A percentile compares a stretch with the other conserved stretches of the same genome.
These are phyloP conservation scores for Yarrowia sp. DNA, from an alignment of 805 yeast species.

Conservation along the genomic window DNA sequence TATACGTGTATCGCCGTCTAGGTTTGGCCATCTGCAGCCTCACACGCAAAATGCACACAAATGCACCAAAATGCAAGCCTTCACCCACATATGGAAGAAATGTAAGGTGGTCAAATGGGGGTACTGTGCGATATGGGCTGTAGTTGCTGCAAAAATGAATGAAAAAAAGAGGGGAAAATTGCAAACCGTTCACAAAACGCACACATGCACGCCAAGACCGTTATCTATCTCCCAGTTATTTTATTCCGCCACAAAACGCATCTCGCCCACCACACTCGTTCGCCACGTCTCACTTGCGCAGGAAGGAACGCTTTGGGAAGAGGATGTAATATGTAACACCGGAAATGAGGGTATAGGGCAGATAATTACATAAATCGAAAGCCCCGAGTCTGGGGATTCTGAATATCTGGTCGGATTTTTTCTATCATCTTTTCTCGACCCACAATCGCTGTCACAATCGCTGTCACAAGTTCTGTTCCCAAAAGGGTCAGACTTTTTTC, in stretches of 20 bases:
- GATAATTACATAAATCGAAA: not conserved
- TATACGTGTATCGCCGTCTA: constrained; percentile 3
- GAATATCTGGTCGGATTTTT: not conserved
- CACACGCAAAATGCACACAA: not conserved
- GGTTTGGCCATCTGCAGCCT: not conserved
- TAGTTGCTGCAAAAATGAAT: not conserved
- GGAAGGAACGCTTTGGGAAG: not conserved
- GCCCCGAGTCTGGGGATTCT: not conserved
- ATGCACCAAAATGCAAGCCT: constrained; percentile 33
- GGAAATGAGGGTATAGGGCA: not conserved
- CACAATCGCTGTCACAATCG: too few species aligned
- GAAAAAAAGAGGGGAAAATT: not conserved
- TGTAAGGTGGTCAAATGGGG: not conserved
- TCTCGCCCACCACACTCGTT: constrained; percentile 1
- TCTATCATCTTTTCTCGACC: too few species aligned
- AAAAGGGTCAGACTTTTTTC: not conserved
- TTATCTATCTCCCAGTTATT: too few species aligned
- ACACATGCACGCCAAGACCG: not conserved
- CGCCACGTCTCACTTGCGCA: constrained; percentile 16
- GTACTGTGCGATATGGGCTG: not conserved
- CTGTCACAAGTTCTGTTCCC: not conserved
- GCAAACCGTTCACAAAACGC: too few species aligned
- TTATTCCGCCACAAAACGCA: not conserved
- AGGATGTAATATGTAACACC: too few species aligned
- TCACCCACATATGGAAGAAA: constrained; percentile 35